A percentile compares a stretch with the other conserved stretches of the same genome.
Evolutionary conservation across 2,329 filamentous ascomycete genomes (phyloP).

Genomic region (Tolypocladium pustulatum): DNA sequence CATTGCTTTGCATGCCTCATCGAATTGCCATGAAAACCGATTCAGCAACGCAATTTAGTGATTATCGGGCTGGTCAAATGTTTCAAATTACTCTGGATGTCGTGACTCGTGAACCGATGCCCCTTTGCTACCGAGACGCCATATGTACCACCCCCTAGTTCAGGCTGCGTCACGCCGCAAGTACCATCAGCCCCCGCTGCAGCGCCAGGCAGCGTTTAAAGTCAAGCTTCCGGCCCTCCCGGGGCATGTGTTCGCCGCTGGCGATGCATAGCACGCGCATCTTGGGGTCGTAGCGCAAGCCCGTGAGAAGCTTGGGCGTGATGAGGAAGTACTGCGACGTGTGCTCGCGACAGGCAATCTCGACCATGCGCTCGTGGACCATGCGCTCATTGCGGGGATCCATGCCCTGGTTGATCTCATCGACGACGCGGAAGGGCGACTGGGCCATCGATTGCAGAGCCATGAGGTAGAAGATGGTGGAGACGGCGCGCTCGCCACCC

Average conservation of each 20-base stretch:
- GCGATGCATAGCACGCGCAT: conserved; percentile 95
- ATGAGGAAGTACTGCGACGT: conserved; percentile 90
- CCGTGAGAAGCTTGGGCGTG: conserved; percentile 85
- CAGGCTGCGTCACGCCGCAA: conserved; percentile 12
- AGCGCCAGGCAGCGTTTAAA: conserved; percentile 34
- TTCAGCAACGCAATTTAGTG: background rate
- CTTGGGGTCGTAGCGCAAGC: conserved; percentile 73
- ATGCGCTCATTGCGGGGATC: conserved; percentile 96
- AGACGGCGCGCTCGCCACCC: conserved; percentile 89
- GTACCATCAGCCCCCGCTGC: conserved; percentile 27
- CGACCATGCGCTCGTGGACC: conserved; percentile 96
- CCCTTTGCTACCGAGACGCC: background rate
- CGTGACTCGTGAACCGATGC: background rate
- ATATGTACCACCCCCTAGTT: background rate
- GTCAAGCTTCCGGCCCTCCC: conserved; percentile 39
- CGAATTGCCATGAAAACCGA: background rate
- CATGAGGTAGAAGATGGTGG: conserved; percentile 99
- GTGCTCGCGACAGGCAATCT: conserved; percentile 82
- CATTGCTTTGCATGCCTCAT: background rate
- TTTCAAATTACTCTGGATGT: background rate
- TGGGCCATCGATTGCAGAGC: conserved; percentile 87
- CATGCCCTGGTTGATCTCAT: conserved; percentile 99
- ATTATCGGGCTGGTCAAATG: background rate
- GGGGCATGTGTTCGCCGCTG: conserved; percentile 66
- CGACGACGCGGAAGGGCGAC: conserved; percentile 93